These are phyloP conservation scores for Cynanchum wilfordii DNA, from an alignment of 257 asterid species.

Conservation along the genomic window DNA sequence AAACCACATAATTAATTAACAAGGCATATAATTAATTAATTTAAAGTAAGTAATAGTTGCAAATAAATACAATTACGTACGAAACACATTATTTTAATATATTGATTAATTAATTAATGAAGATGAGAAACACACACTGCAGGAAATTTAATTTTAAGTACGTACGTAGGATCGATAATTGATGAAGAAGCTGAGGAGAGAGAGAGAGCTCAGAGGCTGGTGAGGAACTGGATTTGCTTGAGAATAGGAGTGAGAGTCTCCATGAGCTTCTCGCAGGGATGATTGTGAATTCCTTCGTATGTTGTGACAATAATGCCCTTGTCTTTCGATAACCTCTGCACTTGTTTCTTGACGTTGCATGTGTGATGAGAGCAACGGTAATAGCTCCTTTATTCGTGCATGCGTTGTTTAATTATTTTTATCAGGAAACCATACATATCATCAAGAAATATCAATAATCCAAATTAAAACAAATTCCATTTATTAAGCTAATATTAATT, in stretches of 20 bases:
- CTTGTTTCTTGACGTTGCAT: conserved; percentile 95
- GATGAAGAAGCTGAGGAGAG: neutral
- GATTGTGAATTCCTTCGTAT: conserved; percentile 87
- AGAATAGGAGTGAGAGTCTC: conserved; percentile 84
- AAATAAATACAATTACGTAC: too few species aligned
- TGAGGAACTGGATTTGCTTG: conserved; percentile 84
- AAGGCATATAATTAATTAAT: neutral
- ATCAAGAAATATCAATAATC: neutral
- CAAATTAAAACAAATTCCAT: neutral
- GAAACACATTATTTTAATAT: neutral
- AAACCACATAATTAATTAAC: too few species aligned
- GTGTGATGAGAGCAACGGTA: conserved; percentile 93
- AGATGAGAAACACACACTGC: neutral
- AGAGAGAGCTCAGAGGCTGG: conserved; percentile 38
- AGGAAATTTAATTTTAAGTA: neutral
- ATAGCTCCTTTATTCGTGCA: conserved; percentile 56
- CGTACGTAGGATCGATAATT: neutral
- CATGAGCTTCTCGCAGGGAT: conserved; percentile 91
- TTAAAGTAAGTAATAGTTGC: neutral
- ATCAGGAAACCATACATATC: neutral
- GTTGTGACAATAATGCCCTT: conserved; percentile 74
- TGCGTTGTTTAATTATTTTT: neutral
- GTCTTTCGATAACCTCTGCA: conserved; percentile 79
- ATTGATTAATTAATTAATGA: neutral
- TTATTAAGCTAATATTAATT: too few species aligned